These are phyloP conservation scores for Waltiozyma sp. DNA, from an alignment of 1,139 yeast species.

Conservation along the genomic window DNA sequence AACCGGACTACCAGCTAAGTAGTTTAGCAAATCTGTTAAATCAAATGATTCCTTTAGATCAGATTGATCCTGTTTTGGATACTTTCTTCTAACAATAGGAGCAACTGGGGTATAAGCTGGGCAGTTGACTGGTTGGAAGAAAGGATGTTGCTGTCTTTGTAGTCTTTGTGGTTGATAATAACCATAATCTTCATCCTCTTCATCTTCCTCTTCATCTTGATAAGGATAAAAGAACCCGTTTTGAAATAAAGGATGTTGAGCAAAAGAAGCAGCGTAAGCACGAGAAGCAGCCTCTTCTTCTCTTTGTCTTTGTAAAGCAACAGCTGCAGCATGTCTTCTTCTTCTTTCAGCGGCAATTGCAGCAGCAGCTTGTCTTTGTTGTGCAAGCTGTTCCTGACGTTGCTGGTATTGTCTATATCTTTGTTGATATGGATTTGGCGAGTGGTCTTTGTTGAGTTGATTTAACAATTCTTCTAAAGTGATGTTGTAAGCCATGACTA, in stretches of 20 bases:
- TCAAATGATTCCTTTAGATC: slow-evolving; percentile 3
- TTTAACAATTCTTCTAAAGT: not conserved
- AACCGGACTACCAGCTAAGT: slow-evolving; percentile 1
- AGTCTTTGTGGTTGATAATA: slow-evolving; percentile 4
- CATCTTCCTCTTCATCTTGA: slow-evolving; percentile 7
- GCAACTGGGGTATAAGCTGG: not conserved
- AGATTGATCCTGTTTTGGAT: not conserved
- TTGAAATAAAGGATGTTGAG: not conserved
- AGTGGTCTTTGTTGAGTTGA: not conserved
- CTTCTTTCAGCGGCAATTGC: not conserved
- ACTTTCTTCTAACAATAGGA: not conserved
- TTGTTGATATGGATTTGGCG: slow-evolving; percentile 1
- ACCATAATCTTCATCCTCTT: slow-evolving; percentile 10
- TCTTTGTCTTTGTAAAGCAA: not conserved
- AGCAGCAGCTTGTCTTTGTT: slow-evolving; percentile 1
- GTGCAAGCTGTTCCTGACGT: not conserved
- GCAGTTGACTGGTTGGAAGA: slow-evolving; percentile 1
- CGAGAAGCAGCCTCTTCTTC: not conserved
- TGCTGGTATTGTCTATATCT: slow-evolving; percentile 1
- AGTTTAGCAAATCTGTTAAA: slow-evolving; percentile 6
- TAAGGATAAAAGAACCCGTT: not conserved
- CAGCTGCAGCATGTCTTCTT: not conserved
- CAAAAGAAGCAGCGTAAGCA: not conserved
- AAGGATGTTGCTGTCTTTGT: slow-evolving; percentile 5
- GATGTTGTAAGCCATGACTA: not conserved